Evolutionary conservation across 2,329 filamentous ascomycete species (phyloP).

Genomic region (Arthrobotrys pseudoclavata): DNA sequence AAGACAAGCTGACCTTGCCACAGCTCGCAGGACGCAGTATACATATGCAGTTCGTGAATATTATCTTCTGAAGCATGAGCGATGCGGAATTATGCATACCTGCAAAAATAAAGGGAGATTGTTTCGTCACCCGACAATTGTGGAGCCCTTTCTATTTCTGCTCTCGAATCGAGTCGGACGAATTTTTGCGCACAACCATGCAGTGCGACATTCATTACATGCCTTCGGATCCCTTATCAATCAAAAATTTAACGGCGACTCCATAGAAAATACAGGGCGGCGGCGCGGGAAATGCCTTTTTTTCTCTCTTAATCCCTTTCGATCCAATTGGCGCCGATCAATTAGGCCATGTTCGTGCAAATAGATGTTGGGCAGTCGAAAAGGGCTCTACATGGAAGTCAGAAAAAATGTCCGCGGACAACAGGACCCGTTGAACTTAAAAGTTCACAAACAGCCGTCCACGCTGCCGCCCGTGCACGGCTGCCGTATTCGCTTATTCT

Average conservation of each 20-base stretch:
- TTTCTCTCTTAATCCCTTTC: neutral
- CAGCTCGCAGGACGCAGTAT: slow-evolving; percentile 19
- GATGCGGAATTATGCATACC: slow-evolving; percentile 7
- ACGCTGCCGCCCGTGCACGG: slow-evolving; percentile 32
- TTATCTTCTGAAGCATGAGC: slow-evolving; percentile 1
- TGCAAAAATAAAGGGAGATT: neutral
- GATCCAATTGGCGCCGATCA: slow-evolving; percentile 9
- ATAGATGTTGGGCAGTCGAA: neutral
- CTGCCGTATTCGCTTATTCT: slow-evolving; percentile 20
- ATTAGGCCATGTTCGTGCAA: slow-evolving; percentile 1
- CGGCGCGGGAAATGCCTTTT: slow-evolving; percentile 14
- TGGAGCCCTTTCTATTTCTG: slow-evolving; percentile 2
- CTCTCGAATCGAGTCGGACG: slow-evolving; percentile 3
- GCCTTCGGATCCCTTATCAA: slow-evolving; percentile 1
- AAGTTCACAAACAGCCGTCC: slow-evolving; percentile 25
- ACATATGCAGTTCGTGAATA: neutral
- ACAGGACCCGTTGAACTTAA: slow-evolving; percentile 21
- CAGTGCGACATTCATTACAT: slow-evolving; percentile 5
- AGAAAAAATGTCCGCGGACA: slow-evolving; percentile 19
- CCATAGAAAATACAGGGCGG: neutral
- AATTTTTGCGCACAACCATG: slow-evolving; percentile 1
- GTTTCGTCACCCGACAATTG: slow-evolving; percentile 27
- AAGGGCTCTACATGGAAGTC: neutral
- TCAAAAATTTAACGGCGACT: slow-evolving; percentile 3
- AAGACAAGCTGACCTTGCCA: slow-evolving; percentile 16